Evolutionary conservation across 2,329 filamentous ascomycete species (phyloP).

Genomic region (Xylaria sp.): DNA sequence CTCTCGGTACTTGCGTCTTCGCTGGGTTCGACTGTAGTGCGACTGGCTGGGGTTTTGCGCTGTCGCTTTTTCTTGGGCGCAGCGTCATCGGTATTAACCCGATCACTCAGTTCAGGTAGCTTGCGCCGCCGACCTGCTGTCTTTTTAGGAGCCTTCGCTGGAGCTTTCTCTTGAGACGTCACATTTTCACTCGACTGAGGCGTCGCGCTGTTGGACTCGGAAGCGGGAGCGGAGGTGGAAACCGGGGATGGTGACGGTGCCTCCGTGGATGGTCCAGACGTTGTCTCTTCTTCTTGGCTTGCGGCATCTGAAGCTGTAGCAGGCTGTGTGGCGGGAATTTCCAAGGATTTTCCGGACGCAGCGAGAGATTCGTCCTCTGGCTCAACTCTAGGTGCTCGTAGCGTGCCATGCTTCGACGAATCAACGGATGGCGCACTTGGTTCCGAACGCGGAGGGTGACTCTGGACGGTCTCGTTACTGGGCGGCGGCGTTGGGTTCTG

Average conservation of each 20-base stretch:
- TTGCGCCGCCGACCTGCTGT: slow-evolving; percentile 27
- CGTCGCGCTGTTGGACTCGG: slow-evolving; percentile 13
- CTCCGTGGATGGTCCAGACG: slow-evolving; percentile 16
- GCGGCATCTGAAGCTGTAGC: slow-evolving; percentile 12
- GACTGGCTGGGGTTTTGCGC: slow-evolving; percentile 23
- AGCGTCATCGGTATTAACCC: slow-evolving; percentile 10
- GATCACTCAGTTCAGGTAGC: slow-evolving; percentile 16
- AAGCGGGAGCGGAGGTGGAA: slow-evolving; percentile 4
- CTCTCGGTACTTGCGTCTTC: slow-evolving; percentile 21
- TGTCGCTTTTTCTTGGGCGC: slow-evolving; percentile 32
- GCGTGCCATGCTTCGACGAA: slow-evolving; percentile 4
- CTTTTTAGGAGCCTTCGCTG: slow-evolving; percentile 24
- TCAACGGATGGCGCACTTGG: slow-evolving; percentile 12
- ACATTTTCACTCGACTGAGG: slow-evolving; percentile 12
- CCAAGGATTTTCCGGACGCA: background rate
- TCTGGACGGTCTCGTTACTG: background rate
- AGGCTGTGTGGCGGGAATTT: background rate
- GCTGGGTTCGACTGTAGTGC: slow-evolving; percentile 17
- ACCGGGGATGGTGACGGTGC: slow-evolving; percentile 20
- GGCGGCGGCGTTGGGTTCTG: slow-evolving; percentile 8
- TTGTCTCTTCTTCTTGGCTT: slow-evolving; percentile 7
- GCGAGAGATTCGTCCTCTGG: slow-evolving; percentile 1
- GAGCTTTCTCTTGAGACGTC: slow-evolving; percentile 8
- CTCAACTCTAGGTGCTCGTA: slow-evolving; percentile 5
- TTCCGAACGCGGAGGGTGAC: slow-evolving; percentile 4